Conservation (phyloP, 2,329 filamentous ascomycete genomes). For the Didymella glomerata region DNA sequence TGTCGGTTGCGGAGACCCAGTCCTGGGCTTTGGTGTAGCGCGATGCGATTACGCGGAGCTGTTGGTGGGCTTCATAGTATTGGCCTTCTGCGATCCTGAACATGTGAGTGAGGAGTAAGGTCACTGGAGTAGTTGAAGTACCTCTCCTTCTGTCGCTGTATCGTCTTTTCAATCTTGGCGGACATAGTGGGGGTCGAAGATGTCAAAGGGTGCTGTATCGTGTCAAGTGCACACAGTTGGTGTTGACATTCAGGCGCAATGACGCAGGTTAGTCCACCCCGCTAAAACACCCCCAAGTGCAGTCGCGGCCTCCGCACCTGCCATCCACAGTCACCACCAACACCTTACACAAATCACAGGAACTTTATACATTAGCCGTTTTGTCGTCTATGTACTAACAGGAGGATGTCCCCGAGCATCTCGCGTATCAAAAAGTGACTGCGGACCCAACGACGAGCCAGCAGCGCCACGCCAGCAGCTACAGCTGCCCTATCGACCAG, state of each 20-base stretch:
- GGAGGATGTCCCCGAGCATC: background rate
- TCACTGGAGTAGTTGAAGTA: conserved; percentile 38
- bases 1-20: conserved; percentile 85
- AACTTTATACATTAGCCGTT: no score
- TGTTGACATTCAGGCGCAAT: conserved; percentile 20
- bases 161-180: conserved; percentile 73
- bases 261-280: conserved; percentile 31
- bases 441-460: no score
- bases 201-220: background rate
- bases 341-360: background rate
- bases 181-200: conserved; percentile 28
- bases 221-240: background rate
- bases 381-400: background rate
- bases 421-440: background rate
- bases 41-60: conserved; percentile 92
- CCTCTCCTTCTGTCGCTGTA: conserved; percentile 80
- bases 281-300: conserved; percentile 4
- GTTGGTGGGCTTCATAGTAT: conserved; percentile 98
- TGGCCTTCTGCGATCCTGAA: conserved; percentile 84
- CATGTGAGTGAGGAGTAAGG: conserved; percentile 3
- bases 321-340: conserved; percentile 3
- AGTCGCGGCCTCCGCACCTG: conserved; percentile 2
- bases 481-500: background rate
- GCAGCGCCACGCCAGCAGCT: background rate
- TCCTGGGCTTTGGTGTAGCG: conserved; percentile 90